A percentile compares a stretch with the other conserved stretches of the same genome.
Evolutionary conservation across 108 stramenopile genomes (phyloP).

Genomic region (Cyclotella choctawhatcheeana): DNA sequence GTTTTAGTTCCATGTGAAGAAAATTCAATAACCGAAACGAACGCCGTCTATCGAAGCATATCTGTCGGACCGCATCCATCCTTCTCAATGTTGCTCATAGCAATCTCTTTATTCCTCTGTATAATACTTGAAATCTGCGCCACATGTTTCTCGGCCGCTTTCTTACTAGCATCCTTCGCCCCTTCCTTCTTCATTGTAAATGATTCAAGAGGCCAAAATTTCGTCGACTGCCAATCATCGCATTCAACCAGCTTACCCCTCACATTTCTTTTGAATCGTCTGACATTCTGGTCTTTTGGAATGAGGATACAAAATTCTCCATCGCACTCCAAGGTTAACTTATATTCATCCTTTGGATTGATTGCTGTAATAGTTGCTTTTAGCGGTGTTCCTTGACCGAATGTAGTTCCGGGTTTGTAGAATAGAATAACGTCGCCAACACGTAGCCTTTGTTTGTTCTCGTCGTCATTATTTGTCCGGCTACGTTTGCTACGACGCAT

Average conservation of each 20-base stretch:
- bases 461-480: neutral
- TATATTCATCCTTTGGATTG: neutral
- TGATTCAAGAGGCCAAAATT: neutral
- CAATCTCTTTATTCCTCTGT: neutral
- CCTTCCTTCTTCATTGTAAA: neutral
- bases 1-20: too few relatives aligned
- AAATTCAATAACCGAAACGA: too few relatives aligned
- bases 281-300: neutral
- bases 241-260: neutral
- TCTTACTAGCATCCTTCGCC: neutral
- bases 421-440: neutral
- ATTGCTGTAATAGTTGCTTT: neutral
- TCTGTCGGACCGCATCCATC: constrained; percentile 13
- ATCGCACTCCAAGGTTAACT: neutral
- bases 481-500: neutral
- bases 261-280: neutral
- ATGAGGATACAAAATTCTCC: neutral
- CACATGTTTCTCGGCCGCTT: constrained; percentile 3
- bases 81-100: neutral
- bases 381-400: neutral
- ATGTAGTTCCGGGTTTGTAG: neutral
- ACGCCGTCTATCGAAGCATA: constrained; percentile 3
- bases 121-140: neutral
- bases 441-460: neutral
- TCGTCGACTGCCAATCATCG: neutral